phyloP scores from a whole-genome alignment of 1,284 basidiomycete species.

The Pterula multifida region DNA sequence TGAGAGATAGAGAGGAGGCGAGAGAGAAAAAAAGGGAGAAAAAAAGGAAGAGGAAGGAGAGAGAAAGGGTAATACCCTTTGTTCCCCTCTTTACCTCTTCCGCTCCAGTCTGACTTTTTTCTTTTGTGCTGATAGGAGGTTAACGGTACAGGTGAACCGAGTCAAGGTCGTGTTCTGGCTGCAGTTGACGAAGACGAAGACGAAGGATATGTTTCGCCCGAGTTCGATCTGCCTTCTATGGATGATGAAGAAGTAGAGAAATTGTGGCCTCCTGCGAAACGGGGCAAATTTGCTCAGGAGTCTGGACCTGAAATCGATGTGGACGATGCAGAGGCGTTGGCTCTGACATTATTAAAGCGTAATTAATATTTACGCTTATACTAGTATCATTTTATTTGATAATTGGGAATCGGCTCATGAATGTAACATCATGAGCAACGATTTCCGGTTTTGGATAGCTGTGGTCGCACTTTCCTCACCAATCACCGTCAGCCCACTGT shows the following conservation, averaged over 20 bases:
- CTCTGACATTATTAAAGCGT: constrained; percentile 28
- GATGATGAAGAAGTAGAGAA: constrained; percentile 29
- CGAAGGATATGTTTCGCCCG: constrained; percentile 65
- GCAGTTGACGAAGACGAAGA: constrained; percentile 24
- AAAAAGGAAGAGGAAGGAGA: constrained; percentile 80
- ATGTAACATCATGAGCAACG: too few relatives aligned
- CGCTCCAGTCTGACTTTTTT: constrained; percentile 9
- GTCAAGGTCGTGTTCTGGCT: constrained; percentile 12
- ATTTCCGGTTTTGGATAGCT: too few relatives aligned
- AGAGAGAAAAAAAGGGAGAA: constrained; percentile 81
- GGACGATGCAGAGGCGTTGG: constrained; percentile 38
- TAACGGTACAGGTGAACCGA: constrained; percentile 18
- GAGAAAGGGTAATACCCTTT: constrained; percentile 39
- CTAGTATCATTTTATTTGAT: neutral
- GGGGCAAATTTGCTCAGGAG: constrained; percentile 15
- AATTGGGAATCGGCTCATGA: too few relatives aligned
- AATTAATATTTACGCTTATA: neutral
- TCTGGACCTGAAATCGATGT: constrained; percentile 6
- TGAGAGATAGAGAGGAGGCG: constrained; percentile 71
- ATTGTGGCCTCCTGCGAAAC: constrained; percentile 27
- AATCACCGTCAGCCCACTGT: too few relatives aligned
- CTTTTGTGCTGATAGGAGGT: constrained; percentile 11
- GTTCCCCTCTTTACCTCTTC: constrained; percentile 4
- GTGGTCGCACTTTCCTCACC: too few relatives aligned
- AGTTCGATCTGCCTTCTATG: constrained; percentile 46